A percentile compares a stretch with the other conserved stretches of the same genome.
Evolutionary conservation across 129 eudicot genomes (phyloP).

Genomic region (sunflower (Helianthus annuus)): HanXRQr2.0-SUNRISE NC_035443.2:23139537-23140036

Average conservation of each 20-base stretch:
- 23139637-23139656: too few species aligned
- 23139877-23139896: neutral
- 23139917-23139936: constrained; percentile 85
- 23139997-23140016: constrained; percentile 78
- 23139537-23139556: too few species aligned
- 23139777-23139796: constrained; percentile 16
- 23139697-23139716: too few species aligned
- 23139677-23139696: too few species aligned
- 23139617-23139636: too few species aligned
- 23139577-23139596: too few species aligned
- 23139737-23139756: constrained; percentile 11
- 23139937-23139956: constrained; percentile 78
- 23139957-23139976: constrained; percentile 65
- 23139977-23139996: constrained; percentile 92
- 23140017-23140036: constrained; percentile 82
- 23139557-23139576: too few species aligned
- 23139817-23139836: constrained; percentile 18
- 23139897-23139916: constrained; percentile 84
- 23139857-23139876: neutral
- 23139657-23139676: too few species aligned
- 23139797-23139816: constrained; percentile 15
- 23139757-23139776: constrained; percentile 4
- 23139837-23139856: constrained; percentile 10
- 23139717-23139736: neutral
- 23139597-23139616: too few species aligned